Conservation (phyloP, 768 basidiomycete genomes). For the Boletus insuetus region DNA sequence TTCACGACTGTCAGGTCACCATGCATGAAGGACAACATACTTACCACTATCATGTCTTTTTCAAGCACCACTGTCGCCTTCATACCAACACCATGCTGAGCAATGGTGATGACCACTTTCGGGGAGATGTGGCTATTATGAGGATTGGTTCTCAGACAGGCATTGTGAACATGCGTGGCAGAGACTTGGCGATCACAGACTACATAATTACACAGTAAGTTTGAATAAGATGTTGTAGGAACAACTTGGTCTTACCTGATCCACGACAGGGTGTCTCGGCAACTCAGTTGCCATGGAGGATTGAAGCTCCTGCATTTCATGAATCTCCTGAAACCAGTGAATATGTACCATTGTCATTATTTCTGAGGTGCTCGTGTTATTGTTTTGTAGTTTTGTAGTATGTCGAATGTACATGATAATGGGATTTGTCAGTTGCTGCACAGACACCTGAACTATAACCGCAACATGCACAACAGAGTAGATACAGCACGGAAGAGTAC, state of each 20-base stretch:
- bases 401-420: no score
- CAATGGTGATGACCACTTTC: not conserved
- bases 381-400: no score
- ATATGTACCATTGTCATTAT: not conserved
- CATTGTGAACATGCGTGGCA: not conserved
- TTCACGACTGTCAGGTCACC: not conserved
- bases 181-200: not conserved
- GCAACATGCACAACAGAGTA: no score
- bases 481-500: not conserved
- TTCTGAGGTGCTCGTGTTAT: not conserved
- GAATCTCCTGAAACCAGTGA: not conserved
- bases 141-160: not conserved
- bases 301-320: not conserved
- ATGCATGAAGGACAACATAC: not conserved
- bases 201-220: not conserved
- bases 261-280: not conserved
- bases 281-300: not conserved
- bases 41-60: not conserved
- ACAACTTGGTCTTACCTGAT: not conserved
- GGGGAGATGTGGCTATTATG: not conserved
- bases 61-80: not conserved
- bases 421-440: not conserved
- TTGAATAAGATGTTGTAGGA: not conserved
- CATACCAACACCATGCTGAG: not conserved
- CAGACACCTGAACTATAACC: no score